These are phyloP conservation scores for Limonium bicolor DNA, from an alignment of 148 eudicot species.

Conservation along the genomic window DNA sequence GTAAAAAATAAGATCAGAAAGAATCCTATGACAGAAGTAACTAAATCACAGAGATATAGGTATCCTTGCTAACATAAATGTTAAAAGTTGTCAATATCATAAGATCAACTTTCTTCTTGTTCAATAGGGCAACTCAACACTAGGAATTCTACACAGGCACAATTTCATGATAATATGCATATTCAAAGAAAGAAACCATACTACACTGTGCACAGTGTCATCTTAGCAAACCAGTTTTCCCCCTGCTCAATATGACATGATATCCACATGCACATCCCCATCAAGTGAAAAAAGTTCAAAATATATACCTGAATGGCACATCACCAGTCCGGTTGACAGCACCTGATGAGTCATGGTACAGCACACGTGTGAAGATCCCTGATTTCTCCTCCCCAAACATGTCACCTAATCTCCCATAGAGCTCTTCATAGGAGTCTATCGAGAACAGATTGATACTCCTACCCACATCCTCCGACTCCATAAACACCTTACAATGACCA, in stretches of 20 bases:
- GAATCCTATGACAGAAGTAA: too few relatives aligned
- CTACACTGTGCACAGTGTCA: not conserved
- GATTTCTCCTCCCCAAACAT: constrained; percentile 48
- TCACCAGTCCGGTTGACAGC: constrained; percentile 44
- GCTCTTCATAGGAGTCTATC: constrained; percentile 54
- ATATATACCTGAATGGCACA: constrained; percentile 52
- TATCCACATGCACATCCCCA: not conserved
- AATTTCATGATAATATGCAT: too few relatives aligned
- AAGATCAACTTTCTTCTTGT: not conserved
- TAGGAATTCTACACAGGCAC: too few relatives aligned
- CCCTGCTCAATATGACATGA: not conserved
- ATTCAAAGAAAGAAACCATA: too few relatives aligned
- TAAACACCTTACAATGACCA: constrained; percentile 51
- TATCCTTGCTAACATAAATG: not conserved
- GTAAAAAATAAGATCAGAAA: not conserved
- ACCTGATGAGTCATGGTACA: constrained; percentile 38
- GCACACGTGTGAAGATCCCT: constrained; percentile 38
- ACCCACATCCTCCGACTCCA: constrained; percentile 54
- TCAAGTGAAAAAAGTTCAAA: not conserved
- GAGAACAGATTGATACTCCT: constrained; percentile 47
- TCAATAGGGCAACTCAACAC: too few relatives aligned
- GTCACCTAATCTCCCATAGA: constrained; percentile 37
- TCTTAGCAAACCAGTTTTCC: not conserved
- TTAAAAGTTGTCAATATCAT: not conserved
- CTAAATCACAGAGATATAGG: too few relatives aligned